Evolutionary conservation across 1,284 basidiomycete genomes (phyloP).

Genomic region (Trichosporon sp.): DNA sequence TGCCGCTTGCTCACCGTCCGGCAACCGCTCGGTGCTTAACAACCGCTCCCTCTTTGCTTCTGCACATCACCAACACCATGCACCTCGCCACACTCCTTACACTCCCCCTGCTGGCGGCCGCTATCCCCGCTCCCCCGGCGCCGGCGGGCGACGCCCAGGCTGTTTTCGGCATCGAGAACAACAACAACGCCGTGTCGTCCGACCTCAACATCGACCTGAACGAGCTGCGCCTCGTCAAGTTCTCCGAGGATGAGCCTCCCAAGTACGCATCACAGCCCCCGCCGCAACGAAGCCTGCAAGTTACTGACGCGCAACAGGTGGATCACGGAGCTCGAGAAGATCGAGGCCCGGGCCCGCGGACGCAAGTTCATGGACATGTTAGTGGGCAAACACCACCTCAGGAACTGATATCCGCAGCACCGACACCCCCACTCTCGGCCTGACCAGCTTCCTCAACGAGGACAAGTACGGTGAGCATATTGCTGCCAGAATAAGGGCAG

Average conservation of each 20-base stretch:
- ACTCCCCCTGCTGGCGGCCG: conserved; percentile 34
- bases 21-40: background rate
- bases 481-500: background rate
- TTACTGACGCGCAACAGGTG: conserved; percentile 50
- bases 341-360: conserved; percentile 63
- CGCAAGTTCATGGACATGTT: conserved; percentile 79
- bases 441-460: conserved; percentile 40
- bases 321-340: conserved; percentile 83
- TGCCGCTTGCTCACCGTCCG: conserved; percentile 1
- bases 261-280: conserved; percentile 23
- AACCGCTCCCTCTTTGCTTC: background rate
- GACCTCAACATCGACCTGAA: conserved; percentile 57
- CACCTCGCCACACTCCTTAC: conserved; percentile 34
- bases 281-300: conserved; percentile 6
- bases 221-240: conserved; percentile 67
- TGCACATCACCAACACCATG: conserved; percentile 24
- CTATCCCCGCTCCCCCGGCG: conserved; percentile 28
- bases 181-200: background rate
- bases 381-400: conserved; percentile 26
- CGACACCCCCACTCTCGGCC: conserved; percentile 59
- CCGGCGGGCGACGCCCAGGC: background rate
- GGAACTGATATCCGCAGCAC: conserved; percentile 55
- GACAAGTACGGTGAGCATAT: conserved; percentile 40
- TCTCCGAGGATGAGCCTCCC: conserved; percentile 61
- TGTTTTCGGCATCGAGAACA: background rate